Conservation (phyloP, 257 asterid species). For the Salvia rosmarinus region DNA sequence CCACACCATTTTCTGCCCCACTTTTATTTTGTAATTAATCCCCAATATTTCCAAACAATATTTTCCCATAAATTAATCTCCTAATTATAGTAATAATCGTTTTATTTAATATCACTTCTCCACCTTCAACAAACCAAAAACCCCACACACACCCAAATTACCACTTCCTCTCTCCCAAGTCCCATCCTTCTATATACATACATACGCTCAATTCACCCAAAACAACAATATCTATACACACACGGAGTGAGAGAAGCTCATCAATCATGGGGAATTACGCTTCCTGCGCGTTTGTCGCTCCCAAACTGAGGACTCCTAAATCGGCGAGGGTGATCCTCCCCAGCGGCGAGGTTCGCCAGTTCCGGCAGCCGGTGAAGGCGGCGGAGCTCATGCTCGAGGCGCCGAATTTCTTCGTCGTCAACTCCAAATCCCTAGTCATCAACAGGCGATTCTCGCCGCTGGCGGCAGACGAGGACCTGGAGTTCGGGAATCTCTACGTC, state of each 20-base stretch:
- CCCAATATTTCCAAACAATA: neutral
- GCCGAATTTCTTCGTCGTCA: slow-evolving; percentile 54
- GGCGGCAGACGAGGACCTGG: slow-evolving; percentile 71
- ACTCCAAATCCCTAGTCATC: slow-evolving; percentile 48
- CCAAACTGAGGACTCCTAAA: slow-evolving; percentile 39
- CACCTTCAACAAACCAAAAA: neutral
- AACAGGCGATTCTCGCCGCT: slow-evolving; percentile 63
- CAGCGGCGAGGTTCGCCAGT: slow-evolving; percentile 61
- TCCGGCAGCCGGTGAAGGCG: slow-evolving; percentile 60
- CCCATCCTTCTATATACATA: no score
- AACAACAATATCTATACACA: no score
- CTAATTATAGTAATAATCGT: neutral
- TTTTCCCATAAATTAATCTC: neutral
- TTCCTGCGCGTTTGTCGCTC: slow-evolving; percentile 49
- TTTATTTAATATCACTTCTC: neutral
- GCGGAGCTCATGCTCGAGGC: slow-evolving; percentile 80
- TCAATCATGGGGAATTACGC: slow-evolving; percentile 59
- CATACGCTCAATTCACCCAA: neutral
- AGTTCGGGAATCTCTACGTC: slow-evolving; percentile 55
- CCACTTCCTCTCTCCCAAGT: slow-evolving; percentile 1
- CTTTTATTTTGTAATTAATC: no score
- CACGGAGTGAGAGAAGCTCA: neutral
- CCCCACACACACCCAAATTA: slow-evolving; percentile 3
- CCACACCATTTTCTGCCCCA: no score
- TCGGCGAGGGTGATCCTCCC: slow-evolving; percentile 65